Base-by-base conservation (phyloP, 176 grass and related monocot species). In the Stipa capillata region DNA sequence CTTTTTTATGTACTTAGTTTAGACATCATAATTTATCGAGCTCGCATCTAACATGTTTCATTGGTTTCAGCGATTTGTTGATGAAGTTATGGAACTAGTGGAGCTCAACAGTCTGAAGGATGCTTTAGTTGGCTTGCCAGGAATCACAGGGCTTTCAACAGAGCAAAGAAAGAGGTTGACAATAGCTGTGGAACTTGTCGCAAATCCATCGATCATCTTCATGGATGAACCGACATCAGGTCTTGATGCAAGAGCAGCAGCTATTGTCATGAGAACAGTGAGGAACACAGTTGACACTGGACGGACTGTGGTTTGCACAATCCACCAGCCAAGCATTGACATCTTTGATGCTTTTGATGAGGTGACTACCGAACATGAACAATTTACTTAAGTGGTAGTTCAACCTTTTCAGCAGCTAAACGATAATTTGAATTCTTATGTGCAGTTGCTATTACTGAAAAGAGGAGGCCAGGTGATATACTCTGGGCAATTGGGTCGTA, bases 191-290 rank as follows among this genome's bases (percentile, higher is more conserved):
- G 96, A 99, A 76, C 89, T 99, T 12, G 92, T 99, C 0, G 96
- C 96, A 57, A 99, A 99, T 82, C 96, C 96, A 62, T 99, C 96
- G 0, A 95, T 95, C 85, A 99, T 99, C 73, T 99, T 99, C 72
- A 99, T 99, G 96, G 96, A 99, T 72, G 96, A 99, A 78, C 96
- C 96, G 18, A 99, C 96, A 79, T 99, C 92, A 83, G 96, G 96
- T 51, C 96, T 99, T 74, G 96, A 99, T 89, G 96, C 96, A 80
- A 90, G 96, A 84, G 96, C 96, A 50, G 96, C 96, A 43, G 96
- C 96, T 17, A 99, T 99, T 79, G 96, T 99, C 53, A 95, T 99
- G 96, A 92, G 96, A 89, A 99, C 96, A 74, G 96, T 99, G 47
- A 85, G 96, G 63, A 99, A 99, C 76, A 99, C 96, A 67, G 96